phyloP scores from a whole-genome alignment of 768 basidiomycete species.

The Kwoniella dejecticola region DNA sequence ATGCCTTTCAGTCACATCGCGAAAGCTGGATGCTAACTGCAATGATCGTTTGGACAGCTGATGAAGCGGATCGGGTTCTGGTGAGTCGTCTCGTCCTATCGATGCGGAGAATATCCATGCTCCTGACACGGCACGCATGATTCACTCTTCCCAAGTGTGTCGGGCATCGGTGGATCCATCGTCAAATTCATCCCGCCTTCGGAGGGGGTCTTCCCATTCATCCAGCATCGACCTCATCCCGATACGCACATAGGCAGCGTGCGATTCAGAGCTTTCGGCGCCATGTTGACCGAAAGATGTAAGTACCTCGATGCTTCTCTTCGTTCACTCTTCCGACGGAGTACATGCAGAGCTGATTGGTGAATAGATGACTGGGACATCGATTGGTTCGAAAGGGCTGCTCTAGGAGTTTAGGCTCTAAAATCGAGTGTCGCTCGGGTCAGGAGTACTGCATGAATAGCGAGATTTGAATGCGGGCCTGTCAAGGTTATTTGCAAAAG shows the following conservation, averaged over 20 bases:
- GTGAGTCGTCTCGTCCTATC: background rate
- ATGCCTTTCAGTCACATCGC: background rate
- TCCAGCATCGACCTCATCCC: background rate
- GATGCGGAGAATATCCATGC: background rate
- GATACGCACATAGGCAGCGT: background rate
- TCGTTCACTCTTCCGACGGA: no score
- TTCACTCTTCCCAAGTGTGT: constrained; percentile 2
- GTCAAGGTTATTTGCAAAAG: no score
- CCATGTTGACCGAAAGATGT: background rate
- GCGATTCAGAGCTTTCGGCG: background rate
- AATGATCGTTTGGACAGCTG: background rate
- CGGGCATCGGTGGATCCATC: constrained; percentile 8
- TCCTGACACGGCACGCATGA: background rate
- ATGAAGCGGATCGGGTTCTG: background rate
- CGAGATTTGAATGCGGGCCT: no score
- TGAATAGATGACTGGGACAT: no score
- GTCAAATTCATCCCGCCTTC: constrained; percentile 12
- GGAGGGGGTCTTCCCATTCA: constrained; percentile 8
- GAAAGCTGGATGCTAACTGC: background rate
- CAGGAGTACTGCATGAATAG: no score
- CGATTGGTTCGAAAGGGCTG: no score
- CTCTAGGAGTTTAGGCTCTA: no score
- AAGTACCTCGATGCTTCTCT: no score
- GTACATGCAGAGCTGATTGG: no score
- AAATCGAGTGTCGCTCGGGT: no score